These are phyloP conservation scores for Fraxinus nigra DNA, from an alignment of 305 asterid species.

Conservation along the genomic window DNA sequence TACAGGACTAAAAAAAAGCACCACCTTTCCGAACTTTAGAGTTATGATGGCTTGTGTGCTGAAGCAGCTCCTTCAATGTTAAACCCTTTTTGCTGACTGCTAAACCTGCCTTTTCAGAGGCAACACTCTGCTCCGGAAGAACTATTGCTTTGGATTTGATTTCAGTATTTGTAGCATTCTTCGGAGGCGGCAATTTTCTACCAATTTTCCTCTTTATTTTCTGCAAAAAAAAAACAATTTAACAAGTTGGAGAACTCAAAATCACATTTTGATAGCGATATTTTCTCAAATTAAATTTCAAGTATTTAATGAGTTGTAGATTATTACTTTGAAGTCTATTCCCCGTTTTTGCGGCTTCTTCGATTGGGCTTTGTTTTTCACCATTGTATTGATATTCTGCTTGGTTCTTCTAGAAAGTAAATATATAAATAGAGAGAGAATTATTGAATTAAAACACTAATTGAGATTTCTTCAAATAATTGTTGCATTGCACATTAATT, in stretches of 20 bases:
- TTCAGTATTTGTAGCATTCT: constrained; percentile 83
- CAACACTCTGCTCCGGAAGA: constrained; percentile 92
- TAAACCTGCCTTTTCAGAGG: constrained; percentile 74
- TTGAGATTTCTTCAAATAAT: background rate
- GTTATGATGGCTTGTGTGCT: constrained; percentile 91
- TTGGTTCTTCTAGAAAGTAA: background rate
- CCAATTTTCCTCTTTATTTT: constrained; percentile 87
- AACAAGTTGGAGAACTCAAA: background rate
- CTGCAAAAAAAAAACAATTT: constrained; percentile 36
- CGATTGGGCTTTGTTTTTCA: constrained; percentile 58
- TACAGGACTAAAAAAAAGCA: background rate
- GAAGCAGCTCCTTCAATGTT: constrained; percentile 94
- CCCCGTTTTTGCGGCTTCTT: constrained; percentile 72
- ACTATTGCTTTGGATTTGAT: constrained; percentile 79
- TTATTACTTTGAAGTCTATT: constrained; percentile 72
- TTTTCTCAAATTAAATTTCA: background rate
- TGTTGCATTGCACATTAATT: background rate
- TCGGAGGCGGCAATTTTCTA: constrained; percentile 90
- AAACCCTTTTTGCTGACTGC: constrained; percentile 83
- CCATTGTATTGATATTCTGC: constrained; percentile 38
- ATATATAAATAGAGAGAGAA: background rate
- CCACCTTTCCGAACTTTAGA: constrained; percentile 88
- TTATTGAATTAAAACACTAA: background rate
- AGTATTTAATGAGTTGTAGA: constrained; percentile 1
- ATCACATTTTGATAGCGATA: constrained; percentile 5